Evolutionary conservation across 1,139 yeast species (phyloP).

Genomic region (Nakaseomyces glabratus): DNA sequence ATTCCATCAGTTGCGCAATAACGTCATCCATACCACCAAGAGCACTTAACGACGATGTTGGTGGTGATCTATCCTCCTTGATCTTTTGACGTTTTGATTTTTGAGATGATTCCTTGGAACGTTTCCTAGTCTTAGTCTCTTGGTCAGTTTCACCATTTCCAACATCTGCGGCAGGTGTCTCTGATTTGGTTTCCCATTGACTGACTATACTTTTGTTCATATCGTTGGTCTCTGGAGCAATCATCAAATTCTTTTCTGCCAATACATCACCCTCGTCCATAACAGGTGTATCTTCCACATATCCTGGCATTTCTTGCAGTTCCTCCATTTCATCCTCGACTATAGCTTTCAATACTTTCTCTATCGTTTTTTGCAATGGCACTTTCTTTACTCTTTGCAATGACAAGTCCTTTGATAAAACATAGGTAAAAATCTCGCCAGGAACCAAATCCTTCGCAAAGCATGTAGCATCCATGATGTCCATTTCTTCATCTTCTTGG

Average conservation of each 20-base stretch:
- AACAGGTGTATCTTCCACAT: constrained; percentile 22
- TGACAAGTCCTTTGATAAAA: constrained; percentile 52
- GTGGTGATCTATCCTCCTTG: constrained; percentile 58
- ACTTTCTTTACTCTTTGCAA: constrained; percentile 59
- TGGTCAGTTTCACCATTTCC: constrained; percentile 12
- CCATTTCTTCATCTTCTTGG: constrained; percentile 33
- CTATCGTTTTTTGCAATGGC: constrained; percentile 49
- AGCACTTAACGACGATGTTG: constrained; percentile 55
- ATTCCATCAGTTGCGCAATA: constrained; percentile 76
- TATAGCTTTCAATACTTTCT: constrained; percentile 40
- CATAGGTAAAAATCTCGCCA: constrained; percentile 45
- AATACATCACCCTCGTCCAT: constrained; percentile 25
- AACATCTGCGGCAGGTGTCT: constrained; percentile 12
- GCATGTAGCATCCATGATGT: constrained; percentile 36
- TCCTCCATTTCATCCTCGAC: constrained; percentile 37
- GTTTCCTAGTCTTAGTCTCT: constrained; percentile 21
- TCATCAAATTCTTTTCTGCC: constrained; percentile 45
- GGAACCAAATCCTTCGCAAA: constrained; percentile 50
- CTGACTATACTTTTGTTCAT: constrained; percentile 70
- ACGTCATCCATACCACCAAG: constrained; percentile 87
- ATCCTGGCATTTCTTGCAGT: constrained; percentile 32
- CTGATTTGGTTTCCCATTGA: constrained; percentile 46
- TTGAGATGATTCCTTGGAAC: constrained; percentile 28
- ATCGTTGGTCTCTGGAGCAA: constrained; percentile 49
- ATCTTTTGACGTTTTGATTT: constrained; percentile 32